These are phyloP conservation scores for Aspergillus carlsbadensis DNA, from an alignment of 495 filamentous ascomycete genomes.

Conservation along the genomic window DNA sequence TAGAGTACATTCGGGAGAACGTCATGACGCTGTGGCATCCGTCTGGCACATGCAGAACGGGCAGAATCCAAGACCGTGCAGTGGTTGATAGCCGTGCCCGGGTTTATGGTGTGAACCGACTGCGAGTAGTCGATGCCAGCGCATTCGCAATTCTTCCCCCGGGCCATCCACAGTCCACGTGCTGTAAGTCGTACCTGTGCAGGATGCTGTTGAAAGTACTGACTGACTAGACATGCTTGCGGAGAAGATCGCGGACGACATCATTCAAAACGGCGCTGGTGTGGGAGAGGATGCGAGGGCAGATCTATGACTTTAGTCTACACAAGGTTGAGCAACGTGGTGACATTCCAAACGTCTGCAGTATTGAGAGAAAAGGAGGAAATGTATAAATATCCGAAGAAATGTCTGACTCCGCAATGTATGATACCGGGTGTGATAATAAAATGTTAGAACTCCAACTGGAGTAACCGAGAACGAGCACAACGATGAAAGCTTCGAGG, in stretches of 20 bases:
- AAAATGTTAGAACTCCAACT: too few species aligned
- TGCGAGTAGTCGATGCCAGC: conserved; percentile 61
- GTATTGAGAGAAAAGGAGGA: too few species aligned
- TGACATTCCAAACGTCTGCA: too few species aligned
- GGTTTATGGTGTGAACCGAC: conserved; percentile 49
- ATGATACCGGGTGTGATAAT: too few species aligned
- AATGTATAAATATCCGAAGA: background rate
- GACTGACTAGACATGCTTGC: conserved; percentile 48
- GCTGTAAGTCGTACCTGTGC: conserved; percentile 36
- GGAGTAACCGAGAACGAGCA: too few species aligned
- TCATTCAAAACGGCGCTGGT: conserved; percentile 21
- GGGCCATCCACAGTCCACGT: conserved; percentile 53
- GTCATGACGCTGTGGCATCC: conserved; percentile 55
- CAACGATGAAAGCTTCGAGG: too few species aligned
- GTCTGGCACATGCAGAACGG: conserved; percentile 52
- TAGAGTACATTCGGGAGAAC: conserved; percentile 38
- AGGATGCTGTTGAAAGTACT: conserved; percentile 1
- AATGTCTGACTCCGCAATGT: too few species aligned
- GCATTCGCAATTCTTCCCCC: conserved; percentile 56
- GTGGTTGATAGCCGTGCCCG: conserved; percentile 52
- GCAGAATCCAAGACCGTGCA: conserved; percentile 41
- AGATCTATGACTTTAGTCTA: conserved; percentile 1
- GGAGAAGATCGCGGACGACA: conserved; percentile 60
- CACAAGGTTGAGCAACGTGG: too few species aligned
- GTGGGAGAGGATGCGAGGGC: background rate